Base-by-base conservation (phyloP, 495 filamentous ascomycete genomes). In the Penicillium roqueforti region DNA sequence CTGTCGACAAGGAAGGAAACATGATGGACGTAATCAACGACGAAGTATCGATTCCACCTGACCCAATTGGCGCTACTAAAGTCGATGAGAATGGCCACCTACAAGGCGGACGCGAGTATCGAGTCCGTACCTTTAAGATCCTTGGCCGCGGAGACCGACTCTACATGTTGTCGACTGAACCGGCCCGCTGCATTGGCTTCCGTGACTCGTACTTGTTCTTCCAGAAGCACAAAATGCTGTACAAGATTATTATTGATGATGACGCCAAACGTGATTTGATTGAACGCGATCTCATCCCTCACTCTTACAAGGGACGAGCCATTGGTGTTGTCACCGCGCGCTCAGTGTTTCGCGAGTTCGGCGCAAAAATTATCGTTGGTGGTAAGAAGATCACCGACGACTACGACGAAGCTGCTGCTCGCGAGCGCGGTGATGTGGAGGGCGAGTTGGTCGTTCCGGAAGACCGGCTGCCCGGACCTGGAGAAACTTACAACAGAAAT, bases 131-230 rank as follows among this genome's bases (percentile, higher is more conserved):
- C 2, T 98, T 98, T 67, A 95, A 84, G 26, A 87, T 98, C 46
- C 76, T 83, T 22, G 89, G 87, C 43, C 84, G 91, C 43, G 89
- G 84, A n/a, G 80, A 93, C 25, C 73, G 90, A 20, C 81, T 95
- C 14, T 98, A 98, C 82, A 98, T 98, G 93, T 75, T 98, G 62
- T 96, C 91, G 2, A 98, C 93, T 2, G 93, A 98, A 61, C 93
- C 93, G 4, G 93, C 93, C 19, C 83, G 93, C 52, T 98, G 93
- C 62, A 92, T 95, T 44, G 93, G 93, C 6, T 98, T 98, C 79
- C 77, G 93, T 49, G 93, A 98, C 72, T 93, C 88, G 52, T 98
- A 98, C 67, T 80, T 98, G 14, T 98, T 98, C 78, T 98, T 98
- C 78, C 92, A 92, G 60, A 96, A 95, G 67, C 92, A 97, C 74